Conservation (phyloP, 176 grass and related monocot genomes). For the Alloteropsis semialata region DNA sequence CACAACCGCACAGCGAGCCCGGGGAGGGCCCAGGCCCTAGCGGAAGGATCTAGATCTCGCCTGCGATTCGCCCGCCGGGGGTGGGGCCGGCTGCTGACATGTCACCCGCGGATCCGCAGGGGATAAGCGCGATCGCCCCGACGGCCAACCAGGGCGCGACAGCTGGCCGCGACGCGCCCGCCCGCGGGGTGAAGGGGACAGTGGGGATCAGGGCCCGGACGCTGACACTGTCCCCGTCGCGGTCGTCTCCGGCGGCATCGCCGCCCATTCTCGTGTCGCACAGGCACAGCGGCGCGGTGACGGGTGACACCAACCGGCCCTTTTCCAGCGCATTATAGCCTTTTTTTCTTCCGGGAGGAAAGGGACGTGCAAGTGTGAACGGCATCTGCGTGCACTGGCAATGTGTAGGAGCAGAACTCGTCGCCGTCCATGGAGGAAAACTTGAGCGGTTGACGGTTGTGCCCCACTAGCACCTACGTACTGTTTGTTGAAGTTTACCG, state of each 20-base stretch:
- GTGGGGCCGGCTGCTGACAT: no score
- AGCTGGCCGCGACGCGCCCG: background rate
- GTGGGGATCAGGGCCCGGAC: background rate
- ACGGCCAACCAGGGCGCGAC: background rate
- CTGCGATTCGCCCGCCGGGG: background rate
- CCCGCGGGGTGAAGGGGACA: background rate
- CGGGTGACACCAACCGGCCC: background rate
- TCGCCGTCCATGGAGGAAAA: background rate
- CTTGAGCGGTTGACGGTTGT: no score
- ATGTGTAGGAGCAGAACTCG: no score
- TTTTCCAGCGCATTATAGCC: background rate
- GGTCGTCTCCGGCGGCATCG: background rate
- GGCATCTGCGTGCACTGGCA: background rate
- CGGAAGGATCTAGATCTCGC: slow-evolving; percentile 30
- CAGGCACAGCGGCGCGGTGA: background rate
- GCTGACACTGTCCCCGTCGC: background rate
- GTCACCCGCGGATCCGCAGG: slow-evolving; percentile 12
- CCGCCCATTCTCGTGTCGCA: background rate
- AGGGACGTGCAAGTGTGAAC: background rate
- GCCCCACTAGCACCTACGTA: no score
- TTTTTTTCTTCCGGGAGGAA: background rate
- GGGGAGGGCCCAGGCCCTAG: background rate
- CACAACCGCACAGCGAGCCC: background rate
- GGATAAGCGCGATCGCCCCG: background rate
- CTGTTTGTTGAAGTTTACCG: background rate